Percentiles rank a stretch among this genome's conserved stretches.
These are phyloP conservation scores for Tricholoma saponaceum DNA, from an alignment of 768 basidiomycete genomes.

Conservation along the genomic window DNA sequence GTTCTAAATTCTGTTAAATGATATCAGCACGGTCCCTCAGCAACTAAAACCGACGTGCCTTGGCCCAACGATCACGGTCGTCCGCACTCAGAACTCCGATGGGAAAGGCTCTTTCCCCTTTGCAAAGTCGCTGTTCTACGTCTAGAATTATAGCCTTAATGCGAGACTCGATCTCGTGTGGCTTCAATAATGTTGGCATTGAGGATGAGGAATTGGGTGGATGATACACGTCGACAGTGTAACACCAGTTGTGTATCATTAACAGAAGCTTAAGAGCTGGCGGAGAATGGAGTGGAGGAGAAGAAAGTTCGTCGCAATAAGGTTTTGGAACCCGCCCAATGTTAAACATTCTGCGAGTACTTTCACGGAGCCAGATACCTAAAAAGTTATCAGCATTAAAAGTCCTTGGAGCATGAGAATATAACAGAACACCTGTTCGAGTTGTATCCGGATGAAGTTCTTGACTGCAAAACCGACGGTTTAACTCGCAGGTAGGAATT, in stretches of 20 bases:
- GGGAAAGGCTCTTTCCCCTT: slow-evolving; percentile 53
- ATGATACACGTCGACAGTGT: slow-evolving; percentile 66
- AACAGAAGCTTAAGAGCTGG: slow-evolving; percentile 60
- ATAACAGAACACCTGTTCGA: slow-evolving; percentile 48
- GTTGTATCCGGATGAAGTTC: slow-evolving; percentile 68
- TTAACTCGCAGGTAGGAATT: background rate
- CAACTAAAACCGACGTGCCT: slow-evolving; percentile 38
- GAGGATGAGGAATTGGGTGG: slow-evolving; percentile 24
- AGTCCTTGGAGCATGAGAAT: background rate
- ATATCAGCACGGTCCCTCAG: background rate
- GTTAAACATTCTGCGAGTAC: slow-evolving; percentile 66
- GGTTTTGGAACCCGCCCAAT: slow-evolving; percentile 68
- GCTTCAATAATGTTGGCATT: slow-evolving; percentile 27
- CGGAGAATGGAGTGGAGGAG: slow-evolving; percentile 38
- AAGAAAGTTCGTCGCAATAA: slow-evolving; percentile 60
- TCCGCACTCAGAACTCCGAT: slow-evolving; percentile 78
- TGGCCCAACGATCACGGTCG: slow-evolving; percentile 77
- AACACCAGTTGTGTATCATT: slow-evolving; percentile 75
- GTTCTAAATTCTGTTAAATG: slow-evolving; percentile 57
- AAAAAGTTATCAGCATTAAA: background rate
- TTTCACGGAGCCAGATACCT: slow-evolving; percentile 65
- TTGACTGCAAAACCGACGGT: slow-evolving; percentile 41
- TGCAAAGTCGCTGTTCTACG: slow-evolving; percentile 43
- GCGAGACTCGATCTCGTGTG: slow-evolving; percentile 38
- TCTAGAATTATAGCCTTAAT: slow-evolving; percentile 51